A percentile compares a stretch with the other conserved stretches of the same genome.
phyloP scores from a whole-genome alignment of 371 early-diverging fungal genomes.

The Actinomortierella wolfii region DNA sequence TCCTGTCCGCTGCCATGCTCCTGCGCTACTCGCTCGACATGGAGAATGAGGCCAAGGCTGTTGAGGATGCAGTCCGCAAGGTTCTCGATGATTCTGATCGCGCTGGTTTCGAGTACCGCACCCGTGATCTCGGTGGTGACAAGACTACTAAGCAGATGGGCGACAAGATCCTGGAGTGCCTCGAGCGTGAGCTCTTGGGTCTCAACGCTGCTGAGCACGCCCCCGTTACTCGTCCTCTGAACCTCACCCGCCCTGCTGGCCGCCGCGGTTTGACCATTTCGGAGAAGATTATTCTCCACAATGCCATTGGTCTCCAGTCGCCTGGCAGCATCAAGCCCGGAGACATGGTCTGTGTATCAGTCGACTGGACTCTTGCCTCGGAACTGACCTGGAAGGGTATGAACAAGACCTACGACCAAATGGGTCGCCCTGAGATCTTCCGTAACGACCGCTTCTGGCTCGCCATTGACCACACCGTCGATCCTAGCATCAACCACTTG shows the following conservation, averaged over 20 bases:
- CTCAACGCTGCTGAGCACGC: conserved; percentile 59
- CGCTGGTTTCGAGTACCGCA: conserved; percentile 78
- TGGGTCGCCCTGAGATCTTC: conserved; percentile 74
- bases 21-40: conserved; percentile 91
- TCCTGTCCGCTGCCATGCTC: conserved; percentile 93
- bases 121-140: conserved; percentile 88
- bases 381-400: conserved; percentile 86
- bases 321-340: conserved; percentile 73
- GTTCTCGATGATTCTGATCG: conserved; percentile 81
- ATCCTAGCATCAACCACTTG: conserved; percentile 73
- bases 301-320: conserved; percentile 66
- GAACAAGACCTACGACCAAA: conserved; percentile 80
- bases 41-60: conserved; percentile 83
- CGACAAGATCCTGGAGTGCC: conserved; percentile 82
- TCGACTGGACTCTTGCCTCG: conserved; percentile 82
- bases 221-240: conserved; percentile 44
- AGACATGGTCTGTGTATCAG: conserved; percentile 79
- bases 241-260: conserved; percentile 49
- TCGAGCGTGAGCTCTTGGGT: conserved; percentile 57
- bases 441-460: conserved; percentile 85
- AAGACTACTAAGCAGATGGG: conserved; percentile 86
- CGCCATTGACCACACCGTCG: conserved; percentile 80
- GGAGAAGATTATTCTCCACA: conserved; percentile 75
- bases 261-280: conserved; percentile 75
- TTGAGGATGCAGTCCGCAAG: conserved; percentile 90